Evolutionary conservation across 768 basidiomycete genomes (phyloP), one percentile per base, ranked within the genome.

Genomic region (Tubosaeta sp.): DNA sequence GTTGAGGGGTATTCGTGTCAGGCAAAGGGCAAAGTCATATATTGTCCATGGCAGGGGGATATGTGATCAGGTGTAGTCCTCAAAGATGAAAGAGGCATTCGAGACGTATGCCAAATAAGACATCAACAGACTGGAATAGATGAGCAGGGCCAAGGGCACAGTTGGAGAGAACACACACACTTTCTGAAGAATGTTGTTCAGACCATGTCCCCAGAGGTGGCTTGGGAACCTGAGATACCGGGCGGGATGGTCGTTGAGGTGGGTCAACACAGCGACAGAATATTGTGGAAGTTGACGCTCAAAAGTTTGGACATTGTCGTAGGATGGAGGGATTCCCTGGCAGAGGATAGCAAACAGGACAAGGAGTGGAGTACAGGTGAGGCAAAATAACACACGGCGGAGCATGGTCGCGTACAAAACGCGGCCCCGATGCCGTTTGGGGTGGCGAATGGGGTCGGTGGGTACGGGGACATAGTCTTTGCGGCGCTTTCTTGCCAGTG

Each of bases 141-240:
- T 51, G 17, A 51, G 27, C 9, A 38, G 25, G 2, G n/a, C 26
- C 5, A n/a, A 5, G 17, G 9, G 31, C 22, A 4, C 1, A 5
- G 11, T 10, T 38, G 29, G 22, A 25, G 1, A 13, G 46, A 4
- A 1, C 19, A 75, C 80, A 54, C 60, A 83, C 81, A 75, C 71
- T 74, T 85, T 82, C 64, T 84, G 80, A 25, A 85, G 68, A 27
- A 83, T 64, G 50, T 84, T 85, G 63, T 84, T 83, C 51, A 83
- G 70, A 1, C 83, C 83, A 49, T 78, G 79, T 0, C 80, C 81
- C 81, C 81, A 82, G 6, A 83, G 49, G 54, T 83, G 80, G 17
- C 74, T 74, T 1, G 80, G 76, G 55, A 83, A 84, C 26, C 74
- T 61, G 29, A 84, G 55, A 53, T 76, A 84, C 43, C 63, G 63